A percentile compares a stretch with the other conserved stretches of the same genome.
phyloP scores from a whole-genome alignment of 768 basidiomycete species.

The Amanita polypyramis region DNA sequence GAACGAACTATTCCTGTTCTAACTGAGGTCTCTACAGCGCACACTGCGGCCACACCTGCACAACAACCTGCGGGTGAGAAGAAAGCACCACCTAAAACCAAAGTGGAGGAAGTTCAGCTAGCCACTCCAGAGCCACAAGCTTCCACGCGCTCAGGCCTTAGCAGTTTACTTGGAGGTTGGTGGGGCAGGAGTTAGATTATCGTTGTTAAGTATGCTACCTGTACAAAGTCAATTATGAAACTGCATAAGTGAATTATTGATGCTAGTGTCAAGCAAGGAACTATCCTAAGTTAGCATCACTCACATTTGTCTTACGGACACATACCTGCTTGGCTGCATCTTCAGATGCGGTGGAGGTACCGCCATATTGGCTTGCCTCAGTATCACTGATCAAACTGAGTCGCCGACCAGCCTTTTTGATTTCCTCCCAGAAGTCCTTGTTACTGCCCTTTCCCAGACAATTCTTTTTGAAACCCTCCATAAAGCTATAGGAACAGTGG shows the following conservation, averaged over 20 bases:
- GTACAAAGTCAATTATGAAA: background rate
- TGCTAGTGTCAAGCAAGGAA: background rate
- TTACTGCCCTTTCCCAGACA: conserved; percentile 53
- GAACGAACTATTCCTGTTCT: conserved; percentile 18
- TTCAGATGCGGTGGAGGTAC: conserved; percentile 46
- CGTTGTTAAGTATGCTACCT: background rate
- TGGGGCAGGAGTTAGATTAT: conserved; percentile 45
- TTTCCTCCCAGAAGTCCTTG: conserved; percentile 52
- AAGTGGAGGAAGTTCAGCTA: conserved; percentile 41
- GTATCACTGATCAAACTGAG: conserved; percentile 52
- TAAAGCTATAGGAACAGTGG: conserved; percentile 34
- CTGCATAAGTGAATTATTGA: background rate
- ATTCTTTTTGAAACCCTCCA: conserved; percentile 43
- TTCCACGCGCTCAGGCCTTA: conserved; percentile 42
- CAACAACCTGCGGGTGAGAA: conserved; percentile 27
- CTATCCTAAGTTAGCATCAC: background rate
- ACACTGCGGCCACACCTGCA: conserved; percentile 12
- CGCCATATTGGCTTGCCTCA: conserved; percentile 54
- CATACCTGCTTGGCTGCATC: conserved; percentile 43
- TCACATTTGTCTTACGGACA: background rate
- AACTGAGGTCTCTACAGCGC: conserved; percentile 12
- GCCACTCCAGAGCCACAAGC: conserved; percentile 39
- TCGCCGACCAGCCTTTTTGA: conserved; percentile 37
- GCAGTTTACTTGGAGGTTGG: conserved; percentile 71
- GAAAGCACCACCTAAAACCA: conserved; percentile 41